These are phyloP conservation scores for Draba incana DNA, from an alignment of 345 rosid species.

Conservation along the genomic window DNA sequence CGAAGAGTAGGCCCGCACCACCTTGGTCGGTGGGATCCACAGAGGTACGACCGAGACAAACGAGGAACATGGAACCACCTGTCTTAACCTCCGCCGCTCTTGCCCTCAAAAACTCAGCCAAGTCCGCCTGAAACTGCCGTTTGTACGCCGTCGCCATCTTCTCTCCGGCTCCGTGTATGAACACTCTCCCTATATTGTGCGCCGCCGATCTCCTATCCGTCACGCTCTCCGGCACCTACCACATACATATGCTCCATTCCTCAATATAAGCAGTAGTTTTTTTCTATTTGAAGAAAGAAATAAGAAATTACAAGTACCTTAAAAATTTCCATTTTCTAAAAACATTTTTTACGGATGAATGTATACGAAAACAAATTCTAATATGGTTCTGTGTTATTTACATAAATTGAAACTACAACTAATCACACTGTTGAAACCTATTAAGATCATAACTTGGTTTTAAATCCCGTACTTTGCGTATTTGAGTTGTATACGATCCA, in stretches of 20 bases:
- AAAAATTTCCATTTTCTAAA: too few relatives aligned
- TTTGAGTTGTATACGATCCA: too few relatives aligned
- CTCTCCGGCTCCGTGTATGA: slow-evolving; percentile 78
- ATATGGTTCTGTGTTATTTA: too few relatives aligned
- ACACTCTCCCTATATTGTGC: slow-evolving; percentile 78
- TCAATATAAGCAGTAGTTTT: background rate
- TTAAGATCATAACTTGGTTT: too few relatives aligned
- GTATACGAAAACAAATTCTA: too few relatives aligned
- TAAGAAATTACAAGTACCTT: too few relatives aligned
- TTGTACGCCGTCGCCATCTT: slow-evolving; percentile 64
- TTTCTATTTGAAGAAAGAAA: background rate
- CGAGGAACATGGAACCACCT: slow-evolving; percentile 94
- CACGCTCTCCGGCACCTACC: slow-evolving; percentile 83
- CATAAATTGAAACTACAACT: too few relatives aligned
- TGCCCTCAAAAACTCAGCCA: slow-evolving; percentile 66
- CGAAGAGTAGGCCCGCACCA: slow-evolving; percentile 92
- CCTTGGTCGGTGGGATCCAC: slow-evolving; percentile 89
- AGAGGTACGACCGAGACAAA: slow-evolving; percentile 87
- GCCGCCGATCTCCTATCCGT: slow-evolving; percentile 68
- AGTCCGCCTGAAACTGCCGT: slow-evolving; percentile 74
- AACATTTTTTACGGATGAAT: too few relatives aligned
- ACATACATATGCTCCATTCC: slow-evolving; percentile 1
- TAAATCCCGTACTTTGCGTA: too few relatives aligned
- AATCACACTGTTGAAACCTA: too few relatives aligned
- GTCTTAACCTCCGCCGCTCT: slow-evolving; percentile 79